Evolutionary conservation across 768 basidiomycete genomes (phyloP).

Genomic region (Pleurotus eryngii): DNA sequence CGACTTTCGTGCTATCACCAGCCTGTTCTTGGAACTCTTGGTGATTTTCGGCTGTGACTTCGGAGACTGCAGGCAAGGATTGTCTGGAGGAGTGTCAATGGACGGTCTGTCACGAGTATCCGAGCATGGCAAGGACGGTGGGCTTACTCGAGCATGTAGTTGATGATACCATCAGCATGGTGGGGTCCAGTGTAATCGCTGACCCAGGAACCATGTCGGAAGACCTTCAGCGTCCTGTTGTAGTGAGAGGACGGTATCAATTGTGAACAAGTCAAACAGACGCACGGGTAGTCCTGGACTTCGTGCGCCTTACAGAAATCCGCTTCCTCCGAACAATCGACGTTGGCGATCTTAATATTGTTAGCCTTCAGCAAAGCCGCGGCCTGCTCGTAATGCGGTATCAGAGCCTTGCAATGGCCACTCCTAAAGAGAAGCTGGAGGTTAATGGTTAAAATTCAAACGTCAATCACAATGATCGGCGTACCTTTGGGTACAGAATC

Average conservation of each 20-base stretch:
- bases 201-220: constrained; percentile 70
- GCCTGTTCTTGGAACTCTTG: constrained; percentile 74
- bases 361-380: constrained; percentile 90
- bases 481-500: constrained; percentile 92
- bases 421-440: constrained; percentile 52
- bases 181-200: constrained; percentile 85
- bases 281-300: constrained; percentile 92
- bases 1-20: constrained; percentile 66
- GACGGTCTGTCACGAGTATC: not conserved
- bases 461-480: constrained; percentile 2
- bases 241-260: not conserved
- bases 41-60: constrained; percentile 72
- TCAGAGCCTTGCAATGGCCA: constrained; percentile 94
- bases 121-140: constrained; percentile 4
- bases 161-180: constrained; percentile 92
- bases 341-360: constrained; percentile 88
- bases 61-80: constrained; percentile 88
- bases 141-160: constrained; percentile 92
- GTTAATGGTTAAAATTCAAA: not conserved
- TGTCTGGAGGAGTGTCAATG: constrained; percentile 45
- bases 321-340: constrained; percentile 93
- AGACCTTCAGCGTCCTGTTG: constrained; percentile 84
- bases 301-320: constrained; percentile 88
- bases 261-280: constrained; percentile 7
- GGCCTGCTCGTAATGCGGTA: constrained; percentile 91